phyloP scores from a whole-genome alignment of 768 basidiomycete species.

The Pleurotus ostreatus region DNA sequence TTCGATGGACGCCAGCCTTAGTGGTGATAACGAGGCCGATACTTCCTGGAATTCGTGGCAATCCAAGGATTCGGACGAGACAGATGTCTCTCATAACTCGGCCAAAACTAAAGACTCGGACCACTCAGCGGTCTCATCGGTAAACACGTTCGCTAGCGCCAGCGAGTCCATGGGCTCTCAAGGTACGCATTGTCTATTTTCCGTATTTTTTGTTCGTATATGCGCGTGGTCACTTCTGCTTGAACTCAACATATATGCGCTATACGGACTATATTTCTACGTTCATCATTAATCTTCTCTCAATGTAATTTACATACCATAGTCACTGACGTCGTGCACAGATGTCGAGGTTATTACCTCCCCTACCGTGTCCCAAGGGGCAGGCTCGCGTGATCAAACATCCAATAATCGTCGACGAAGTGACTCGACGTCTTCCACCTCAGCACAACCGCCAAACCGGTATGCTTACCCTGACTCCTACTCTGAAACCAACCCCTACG shows the following conservation, averaged over 20 bases:
- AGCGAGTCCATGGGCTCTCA: conserved; percentile 5
- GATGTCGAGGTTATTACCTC: conserved; percentile 4
- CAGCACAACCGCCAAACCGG: conserved; percentile 1
- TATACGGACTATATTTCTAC: too few relatives aligned
- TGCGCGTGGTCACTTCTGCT: neutral
- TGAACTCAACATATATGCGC: neutral
- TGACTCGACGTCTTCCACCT: conserved; percentile 3
- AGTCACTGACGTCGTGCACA: neutral
- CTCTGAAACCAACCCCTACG: conserved; percentile 5
- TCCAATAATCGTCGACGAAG: neutral
- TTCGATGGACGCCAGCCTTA: neutral
- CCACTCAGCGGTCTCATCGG: neutral
- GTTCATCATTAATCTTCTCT: neutral
- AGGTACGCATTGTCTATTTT: neutral
- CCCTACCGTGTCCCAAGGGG: neutral
- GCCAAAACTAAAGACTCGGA: neutral
- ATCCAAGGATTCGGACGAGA: neutral
- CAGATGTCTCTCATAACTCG: conserved; percentile 4
- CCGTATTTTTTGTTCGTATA: neutral
- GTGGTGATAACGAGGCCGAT: neutral
- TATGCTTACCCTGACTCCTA: conserved; percentile 6
- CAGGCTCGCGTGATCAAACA: neutral
- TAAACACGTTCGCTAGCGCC: neutral
- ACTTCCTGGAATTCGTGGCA: conserved; percentile 2
- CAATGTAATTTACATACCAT: neutral